Base-by-base conservation (phyloP, 495 filamentous ascomycete species). In the Beverwykella pulmonaria region DNA sequence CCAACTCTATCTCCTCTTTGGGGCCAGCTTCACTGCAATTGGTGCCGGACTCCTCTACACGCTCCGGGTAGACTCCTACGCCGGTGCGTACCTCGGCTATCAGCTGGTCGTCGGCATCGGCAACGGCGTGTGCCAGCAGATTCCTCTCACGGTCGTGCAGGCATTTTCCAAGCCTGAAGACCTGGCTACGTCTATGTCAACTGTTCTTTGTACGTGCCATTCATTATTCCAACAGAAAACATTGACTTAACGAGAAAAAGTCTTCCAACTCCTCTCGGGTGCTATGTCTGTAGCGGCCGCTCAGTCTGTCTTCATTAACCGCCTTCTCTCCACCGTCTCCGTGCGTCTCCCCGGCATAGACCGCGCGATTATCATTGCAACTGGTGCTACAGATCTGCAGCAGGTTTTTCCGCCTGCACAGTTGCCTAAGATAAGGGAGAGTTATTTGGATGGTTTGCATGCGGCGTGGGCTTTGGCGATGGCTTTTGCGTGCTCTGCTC, bases 1-100 rank as follows among this genome's bases (percentile, higher is more conserved):
- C 12, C 15, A 27, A 6, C 39, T 46, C n/a, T 36, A 44, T 19
- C 19, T 59, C n/a, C 6, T 61, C 25, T 7, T 59, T 19, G 66
- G 60, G 54, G 63, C 39, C 67, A 62, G 29, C 57, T 23, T 66
- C 32, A 50, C 56, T 15, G 52, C 73, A 14, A 23, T 73, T 34
- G 52, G 69, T n/a, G 47, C 62, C 12, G 48, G 75, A 19, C 46
- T 71, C n/a, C 30, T 69, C 12, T 63, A 62, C 41, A 71, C 57
- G 4, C 44, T 67, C 1, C 58, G 50, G 27, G 44, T 63, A 20
- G 49, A 39, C 41, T 58, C 52, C 17, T 2, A 20, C 9, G 19
- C 53, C 9, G 59, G 57, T 20, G 34, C 57, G 14, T 71, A 58
- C 56, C 63, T 71, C 34, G 68, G 68, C 2, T 71, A 62, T 41